phyloP scores from a whole-genome alignment of 306 rosid species.

The Medicago lupulina region DNA sequence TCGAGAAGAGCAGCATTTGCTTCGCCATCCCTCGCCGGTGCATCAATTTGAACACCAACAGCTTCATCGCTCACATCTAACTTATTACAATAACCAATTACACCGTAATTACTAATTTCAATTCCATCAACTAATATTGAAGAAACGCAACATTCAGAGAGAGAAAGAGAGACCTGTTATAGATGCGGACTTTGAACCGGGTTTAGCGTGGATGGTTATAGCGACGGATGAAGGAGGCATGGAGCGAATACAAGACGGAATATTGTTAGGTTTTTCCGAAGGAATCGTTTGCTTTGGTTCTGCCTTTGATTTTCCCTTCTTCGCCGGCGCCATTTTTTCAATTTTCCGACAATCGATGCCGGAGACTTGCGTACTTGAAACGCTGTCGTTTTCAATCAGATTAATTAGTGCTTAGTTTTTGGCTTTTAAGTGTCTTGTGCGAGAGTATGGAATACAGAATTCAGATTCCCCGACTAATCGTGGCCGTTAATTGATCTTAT shows the following conservation, averaged over 20 bases:
- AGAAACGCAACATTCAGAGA: neutral
- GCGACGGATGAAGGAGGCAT: constrained; percentile 86
- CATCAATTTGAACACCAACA: constrained; percentile 87
- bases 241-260: constrained; percentile 74
- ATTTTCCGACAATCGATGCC: neutral
- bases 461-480: neutral
- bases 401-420: no score
- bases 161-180: constrained; percentile 62
- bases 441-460: neutral
- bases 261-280: constrained; percentile 41
- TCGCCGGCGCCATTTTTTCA: constrained; percentile 68
- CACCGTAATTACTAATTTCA: no score
- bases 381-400: constrained; percentile 28
- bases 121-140: neutral
- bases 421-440: neutral
- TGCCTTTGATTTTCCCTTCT: constrained; percentile 72
- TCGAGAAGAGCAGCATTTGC: constrained; percentile 93
- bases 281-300: constrained; percentile 44
- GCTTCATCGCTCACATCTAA: constrained; percentile 81
- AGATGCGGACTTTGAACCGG: constrained; percentile 85
- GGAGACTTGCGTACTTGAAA: constrained; percentile 31
- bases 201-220: constrained; percentile 91
- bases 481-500: neutral
- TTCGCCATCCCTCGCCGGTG: constrained; percentile 93
- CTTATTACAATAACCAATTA: constrained; percentile 2